A percentile compares a stretch with the other conserved stretches of the same genome.
These are phyloP conservation scores for Phoma herbarum DNA, from an alignment of 2,329 filamentous ascomycete species.

Conservation along the genomic window DNA sequence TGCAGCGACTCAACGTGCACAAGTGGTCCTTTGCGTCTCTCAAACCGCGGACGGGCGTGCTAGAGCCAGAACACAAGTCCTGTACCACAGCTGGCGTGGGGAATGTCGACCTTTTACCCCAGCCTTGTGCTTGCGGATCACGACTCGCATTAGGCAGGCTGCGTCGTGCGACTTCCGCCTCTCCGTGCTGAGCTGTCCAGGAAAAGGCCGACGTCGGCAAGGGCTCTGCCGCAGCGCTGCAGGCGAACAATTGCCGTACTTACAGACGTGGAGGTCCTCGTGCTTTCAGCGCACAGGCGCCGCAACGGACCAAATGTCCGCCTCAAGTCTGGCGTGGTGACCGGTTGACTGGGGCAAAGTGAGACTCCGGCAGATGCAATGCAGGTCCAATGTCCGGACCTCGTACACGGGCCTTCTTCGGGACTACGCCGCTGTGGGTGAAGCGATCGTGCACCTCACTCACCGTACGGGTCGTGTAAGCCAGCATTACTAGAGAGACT, in stretches of 20 bases:
- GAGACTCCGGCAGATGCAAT: background rate
- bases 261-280: background rate
- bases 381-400: background rate
- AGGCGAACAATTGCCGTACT: background rate
- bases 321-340: background rate
- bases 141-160: background rate
- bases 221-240: background rate
- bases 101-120: background rate
- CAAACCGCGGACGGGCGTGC: background rate
- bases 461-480: too few relatives aligned
- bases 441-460: too few relatives aligned
- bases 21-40: background rate
- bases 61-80: background rate
- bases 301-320: background rate
- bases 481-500: too few relatives aligned
- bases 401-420: background rate
- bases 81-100: background rate
- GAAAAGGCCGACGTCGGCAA: background rate
- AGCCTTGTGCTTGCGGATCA: background rate
- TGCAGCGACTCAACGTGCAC: background rate
- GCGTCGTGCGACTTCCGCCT: background rate
- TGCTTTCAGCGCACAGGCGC: background rate
- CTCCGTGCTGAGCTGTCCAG: background rate
- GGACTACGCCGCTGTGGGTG: too few relatives aligned
- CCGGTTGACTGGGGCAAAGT: background rate